A percentile compares a stretch with the other conserved stretches of the same genome.
phyloP scores from a whole-genome alignment of 176 grass and related monocot genomes.

The Aegilops tauschii region DNA sequence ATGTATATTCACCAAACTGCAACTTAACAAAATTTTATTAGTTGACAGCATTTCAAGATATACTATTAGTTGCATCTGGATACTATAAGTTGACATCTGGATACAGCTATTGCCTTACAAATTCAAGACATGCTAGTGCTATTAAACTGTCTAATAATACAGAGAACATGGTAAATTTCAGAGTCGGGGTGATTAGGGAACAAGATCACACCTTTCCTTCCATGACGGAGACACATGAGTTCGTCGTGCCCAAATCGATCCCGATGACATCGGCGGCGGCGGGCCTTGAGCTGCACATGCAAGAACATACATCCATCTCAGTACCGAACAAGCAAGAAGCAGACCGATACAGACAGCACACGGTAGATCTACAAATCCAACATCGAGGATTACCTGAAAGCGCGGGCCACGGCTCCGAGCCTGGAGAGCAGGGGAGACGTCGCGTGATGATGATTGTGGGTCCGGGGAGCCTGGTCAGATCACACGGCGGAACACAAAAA shows the following conservation, averaged over 20 bases:
- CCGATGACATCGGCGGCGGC: slow-evolving; percentile 71
- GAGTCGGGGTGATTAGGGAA: neutral
- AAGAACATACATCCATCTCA: neutral
- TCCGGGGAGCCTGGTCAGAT: slow-evolving; percentile 42
- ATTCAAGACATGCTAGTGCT: neutral
- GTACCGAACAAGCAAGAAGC: neutral
- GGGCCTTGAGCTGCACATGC: slow-evolving; percentile 61
- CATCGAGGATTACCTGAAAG: slow-evolving; percentile 57
- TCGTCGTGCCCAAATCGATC: slow-evolving; percentile 92
- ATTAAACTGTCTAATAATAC: neutral
- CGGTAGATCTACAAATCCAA: neutral
- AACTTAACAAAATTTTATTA: neutral
- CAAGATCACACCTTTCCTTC: slow-evolving; percentile 73
- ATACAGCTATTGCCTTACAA: neutral
- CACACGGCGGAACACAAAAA: neutral
- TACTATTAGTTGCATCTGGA: too few species aligned
- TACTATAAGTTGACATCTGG: neutral
- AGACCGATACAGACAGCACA: neutral
- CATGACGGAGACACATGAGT: slow-evolving; percentile 90
- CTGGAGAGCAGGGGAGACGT: slow-evolving; percentile 48
- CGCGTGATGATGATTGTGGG: slow-evolving; percentile 7
- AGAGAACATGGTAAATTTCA: neutral
- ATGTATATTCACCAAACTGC: neutral
- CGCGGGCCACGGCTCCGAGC: slow-evolving; percentile 59
- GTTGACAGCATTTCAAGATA: too few species aligned